Evolutionary conservation across 225 moss, liverwort and hornwort species (phyloP).

Genomic region (Polytrichum commune): DNA sequence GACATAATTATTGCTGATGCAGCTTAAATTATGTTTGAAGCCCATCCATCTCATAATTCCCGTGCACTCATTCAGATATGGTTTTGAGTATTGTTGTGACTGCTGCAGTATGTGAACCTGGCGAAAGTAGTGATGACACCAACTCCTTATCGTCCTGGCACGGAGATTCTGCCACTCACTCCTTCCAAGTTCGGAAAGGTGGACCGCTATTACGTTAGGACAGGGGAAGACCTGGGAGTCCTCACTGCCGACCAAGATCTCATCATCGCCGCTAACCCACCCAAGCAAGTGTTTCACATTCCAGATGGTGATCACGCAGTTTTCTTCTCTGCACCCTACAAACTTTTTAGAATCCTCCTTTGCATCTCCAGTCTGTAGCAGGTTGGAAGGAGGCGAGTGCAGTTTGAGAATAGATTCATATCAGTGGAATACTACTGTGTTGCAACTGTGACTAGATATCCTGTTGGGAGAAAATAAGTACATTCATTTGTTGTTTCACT

Average conservation of each 20-base stretch:
- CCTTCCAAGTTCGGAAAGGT: slow-evolving; percentile 40
- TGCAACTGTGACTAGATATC: no score
- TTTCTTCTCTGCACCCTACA: slow-evolving; percentile 46
- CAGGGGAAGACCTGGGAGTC: slow-evolving; percentile 44
- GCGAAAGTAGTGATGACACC: slow-evolving; percentile 23
- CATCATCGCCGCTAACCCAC: slow-evolving; percentile 60
- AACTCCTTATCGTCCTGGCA: slow-evolving; percentile 48
- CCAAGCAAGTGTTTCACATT: slow-evolving; percentile 35
- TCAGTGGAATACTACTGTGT: no score
- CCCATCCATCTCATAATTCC: no score
- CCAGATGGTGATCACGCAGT: slow-evolving; percentile 42
- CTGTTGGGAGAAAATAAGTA: no score
- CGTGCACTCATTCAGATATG: no score
- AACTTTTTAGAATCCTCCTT: slow-evolving; percentile 33
- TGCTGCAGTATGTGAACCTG: slow-evolving; percentile 43
- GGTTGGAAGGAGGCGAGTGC: no score
- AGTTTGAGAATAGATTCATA: no score
- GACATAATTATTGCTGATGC: no score
- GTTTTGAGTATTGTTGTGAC: no score
- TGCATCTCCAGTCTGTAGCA: slow-evolving; percentile 33
- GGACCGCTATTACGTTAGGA: slow-evolving; percentile 56
- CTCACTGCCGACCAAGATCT: slow-evolving; percentile 38
- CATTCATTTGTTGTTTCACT: no score
- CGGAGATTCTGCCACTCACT: slow-evolving; percentile 33
- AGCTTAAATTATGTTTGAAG: no score